These are phyloP conservation scores for Alternaria consortialis DNA, from an alignment of 2,329 filamentous ascomycete genomes.

Conservation along the genomic window DNA sequence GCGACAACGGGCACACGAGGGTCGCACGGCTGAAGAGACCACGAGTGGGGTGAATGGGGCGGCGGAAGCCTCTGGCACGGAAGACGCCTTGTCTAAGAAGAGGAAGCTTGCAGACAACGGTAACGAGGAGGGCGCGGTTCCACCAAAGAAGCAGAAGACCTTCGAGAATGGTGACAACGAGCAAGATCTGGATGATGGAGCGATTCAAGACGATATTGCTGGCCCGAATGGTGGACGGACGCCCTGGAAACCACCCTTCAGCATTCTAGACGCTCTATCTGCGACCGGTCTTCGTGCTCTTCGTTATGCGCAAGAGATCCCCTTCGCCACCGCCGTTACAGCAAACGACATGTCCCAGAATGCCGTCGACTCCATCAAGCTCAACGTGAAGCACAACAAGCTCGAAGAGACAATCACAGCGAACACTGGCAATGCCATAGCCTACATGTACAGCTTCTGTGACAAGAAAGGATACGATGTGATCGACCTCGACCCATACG, in stretches of 20 bases:
- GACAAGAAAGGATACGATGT: slow-evolving; percentile 77
- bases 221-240: slow-evolving; percentile 16
- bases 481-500: slow-evolving; percentile 96
- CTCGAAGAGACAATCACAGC: slow-evolving; percentile 75
- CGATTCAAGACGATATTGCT: slow-evolving; percentile 2
- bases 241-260: slow-evolving; percentile 40
- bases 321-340: slow-evolving; percentile 80
- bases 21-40: slow-evolving; percentile 12
- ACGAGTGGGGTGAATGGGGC: slow-evolving; percentile 3
- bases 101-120: slow-evolving; percentile 34
- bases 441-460: slow-evolving; percentile 85
- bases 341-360: slow-evolving; percentile 87
- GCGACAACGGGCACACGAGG: slow-evolving; percentile 30
- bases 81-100: slow-evolving; percentile 31
- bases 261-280: slow-evolving; percentile 93
- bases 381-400: slow-evolving; percentile 85
- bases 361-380: slow-evolving; percentile 80
- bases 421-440: slow-evolving; percentile 82
- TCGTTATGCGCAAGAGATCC: slow-evolving; percentile 90
- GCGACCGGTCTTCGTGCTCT: slow-evolving; percentile 91
- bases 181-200: slow-evolving; percentile 11
- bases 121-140: slow-evolving; percentile 18
- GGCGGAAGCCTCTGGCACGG: not conserved
- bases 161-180: slow-evolving; percentile 24
- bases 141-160: slow-evolving; percentile 40